These are phyloP conservation scores for Iberis pinnata DNA, from an alignment of 345 rosid species.

Conservation along the genomic window DNA sequence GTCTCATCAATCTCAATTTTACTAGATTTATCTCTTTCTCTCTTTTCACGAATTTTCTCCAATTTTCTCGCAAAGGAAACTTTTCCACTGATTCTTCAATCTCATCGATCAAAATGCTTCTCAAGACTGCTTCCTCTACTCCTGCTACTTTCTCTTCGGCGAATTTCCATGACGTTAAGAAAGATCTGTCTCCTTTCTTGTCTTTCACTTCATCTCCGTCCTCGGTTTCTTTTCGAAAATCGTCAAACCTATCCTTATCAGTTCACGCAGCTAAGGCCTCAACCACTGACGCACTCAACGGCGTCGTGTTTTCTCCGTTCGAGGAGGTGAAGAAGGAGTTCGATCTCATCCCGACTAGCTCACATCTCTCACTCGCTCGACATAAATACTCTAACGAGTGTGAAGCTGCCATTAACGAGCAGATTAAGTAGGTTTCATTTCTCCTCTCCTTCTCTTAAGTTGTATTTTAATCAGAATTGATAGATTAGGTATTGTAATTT, in stretches of 20 bases:
- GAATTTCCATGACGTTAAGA: slow-evolving; percentile 31
- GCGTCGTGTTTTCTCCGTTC: slow-evolving; percentile 82
- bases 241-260: slow-evolving; percentile 19
- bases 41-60: slow-evolving; percentile 1
- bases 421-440: slow-evolving; percentile 59
- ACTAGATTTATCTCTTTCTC: not conserved
- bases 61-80: slow-evolving; percentile 4
- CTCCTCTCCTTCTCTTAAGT: not conserved
- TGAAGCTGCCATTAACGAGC: slow-evolving; percentile 81
- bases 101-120: slow-evolving; percentile 32
- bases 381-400: slow-evolving; percentile 59
- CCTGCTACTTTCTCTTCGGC: slow-evolving; percentile 36
- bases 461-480: not conserved
- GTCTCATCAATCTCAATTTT: slow-evolving; percentile 22
- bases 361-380: slow-evolving; percentile 71
- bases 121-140: slow-evolving; percentile 34
- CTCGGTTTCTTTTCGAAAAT: slow-evolving; percentile 16
- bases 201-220: slow-evolving; percentile 27
- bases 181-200: slow-evolving; percentile 21
- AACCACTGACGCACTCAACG: slow-evolving; percentile 27
- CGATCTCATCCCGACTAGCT: slow-evolving; percentile 63
- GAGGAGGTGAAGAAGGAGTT: slow-evolving; percentile 93
- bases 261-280: slow-evolving; percentile 25
- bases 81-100: not conserved
- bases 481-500: slow-evolving; percentile 1